Evolutionary conservation across 192 early-diverging fungal species (phyloP), one percentile per base, ranked within the genome.

Genomic region (Umbelopsis vinacea): DNA sequence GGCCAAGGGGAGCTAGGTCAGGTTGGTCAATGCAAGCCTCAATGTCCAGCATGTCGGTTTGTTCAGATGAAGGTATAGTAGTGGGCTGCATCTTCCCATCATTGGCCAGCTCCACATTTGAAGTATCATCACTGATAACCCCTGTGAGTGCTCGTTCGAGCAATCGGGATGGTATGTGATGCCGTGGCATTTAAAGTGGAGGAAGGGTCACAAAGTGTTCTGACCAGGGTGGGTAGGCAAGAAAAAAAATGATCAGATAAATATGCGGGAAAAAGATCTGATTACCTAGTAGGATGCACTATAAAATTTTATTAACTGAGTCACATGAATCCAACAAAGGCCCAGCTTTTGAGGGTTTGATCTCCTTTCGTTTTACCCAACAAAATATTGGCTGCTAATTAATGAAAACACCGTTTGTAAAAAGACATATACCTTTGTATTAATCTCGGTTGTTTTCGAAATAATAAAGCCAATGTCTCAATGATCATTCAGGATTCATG

Each of bases 11-110:
- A 15, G 85, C 85, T 22, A 87, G 76, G n/a, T 76, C 69, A 11
- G 85, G 85, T 52, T 87, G 71, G 52, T 87, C 85, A 52, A 87
- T 84, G 75, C 85, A 87, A n/a, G 85, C 67, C 40, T 87, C 85
- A 66, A 87, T 87, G 72, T 87, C 85, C 67, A 76, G 69, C 66
- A 67, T 63, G 57, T 63, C 57, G 19, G 57, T 63, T 63, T 63
- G 57, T 38, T 63, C 24, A 7, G 57, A 63, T 37, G 57, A 63
- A n/a, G 57, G 57, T 9, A 63, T 26, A 37, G 48, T 50, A 50
- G 57, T 37, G 23, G 29, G 11, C 11, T 60, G 24, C 29, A 10
- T 11, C 15, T 63, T 63, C 14, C 33, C 57, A 63, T 38, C 11
- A 29, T 4, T 29, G 35, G 35, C 57, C 33, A 6, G 3, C 1